phyloP scores from a whole-genome alignment of 768 basidiomycete species.

The Cantharellus cinnabarinus region DNA sequence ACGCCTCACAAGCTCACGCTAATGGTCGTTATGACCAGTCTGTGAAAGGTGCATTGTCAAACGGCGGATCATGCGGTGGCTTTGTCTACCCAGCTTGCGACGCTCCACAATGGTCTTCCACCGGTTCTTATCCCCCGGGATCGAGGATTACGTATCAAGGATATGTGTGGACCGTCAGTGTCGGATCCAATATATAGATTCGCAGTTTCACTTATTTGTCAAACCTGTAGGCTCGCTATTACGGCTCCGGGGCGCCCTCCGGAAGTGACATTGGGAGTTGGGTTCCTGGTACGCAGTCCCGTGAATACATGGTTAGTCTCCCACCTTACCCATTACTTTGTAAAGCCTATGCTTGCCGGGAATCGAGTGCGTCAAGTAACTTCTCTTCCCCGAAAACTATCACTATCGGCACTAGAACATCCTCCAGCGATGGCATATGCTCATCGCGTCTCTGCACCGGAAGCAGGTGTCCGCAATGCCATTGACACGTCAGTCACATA shows the following conservation, averaged over 20 bases:
- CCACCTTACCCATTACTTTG: not conserved
- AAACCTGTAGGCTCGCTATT: constrained; percentile 3
- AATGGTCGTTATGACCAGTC: not conserved
- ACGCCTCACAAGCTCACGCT: constrained; percentile 6
- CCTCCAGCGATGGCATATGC: not conserved
- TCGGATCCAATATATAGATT: too few species aligned
- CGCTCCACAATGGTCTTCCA: not conserved
- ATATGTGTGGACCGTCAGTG: not conserved
- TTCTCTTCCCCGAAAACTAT: constrained; percentile 12
- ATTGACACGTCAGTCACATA: too few species aligned
- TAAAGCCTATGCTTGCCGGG: constrained; percentile 1
- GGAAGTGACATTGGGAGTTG: constrained; percentile 4
- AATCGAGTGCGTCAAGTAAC: not conserved
- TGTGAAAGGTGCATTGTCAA: constrained; percentile 2
- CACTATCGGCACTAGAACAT: constrained; percentile 7
- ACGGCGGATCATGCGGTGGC: constrained; percentile 2
- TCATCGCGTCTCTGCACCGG: not conserved
- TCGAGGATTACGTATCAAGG: not conserved
- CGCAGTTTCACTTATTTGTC: not conserved
- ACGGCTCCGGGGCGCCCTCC: constrained; percentile 2
- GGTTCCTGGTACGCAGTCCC: constrained; percentile 2
- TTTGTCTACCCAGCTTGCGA: constrained; percentile 3
- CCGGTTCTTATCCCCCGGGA: not conserved
- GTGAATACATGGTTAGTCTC: not conserved
- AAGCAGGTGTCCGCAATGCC: too few species aligned